Evolutionary conservation across 2,329 filamentous ascomycete genomes (phyloP), one percentile per base, ranked within the genome.

Genomic region (Hypocreales sp.): DNA sequence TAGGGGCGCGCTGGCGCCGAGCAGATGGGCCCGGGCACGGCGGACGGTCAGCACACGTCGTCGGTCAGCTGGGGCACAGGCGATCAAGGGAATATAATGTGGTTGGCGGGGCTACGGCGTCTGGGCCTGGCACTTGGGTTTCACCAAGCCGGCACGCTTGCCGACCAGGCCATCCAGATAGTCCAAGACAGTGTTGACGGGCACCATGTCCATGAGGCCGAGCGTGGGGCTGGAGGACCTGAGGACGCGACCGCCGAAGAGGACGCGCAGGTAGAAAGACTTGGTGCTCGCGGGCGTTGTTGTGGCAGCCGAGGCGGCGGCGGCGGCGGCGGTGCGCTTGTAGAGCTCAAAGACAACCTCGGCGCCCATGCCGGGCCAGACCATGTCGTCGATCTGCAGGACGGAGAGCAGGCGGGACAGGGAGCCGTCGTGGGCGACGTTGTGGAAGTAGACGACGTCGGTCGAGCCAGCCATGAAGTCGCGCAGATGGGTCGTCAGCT

Each of bases 331-430:
- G 22, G 47, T 45, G 39, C 56, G 60, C 39, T 50, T 56, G 41
- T 73, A 84, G 17, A 86, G 44, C 54, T 87, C 80, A 44, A 86
- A 83, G 0, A 84, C 67, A 1, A 87, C 60, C 51, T 87, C 80
- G 8, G 70, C 61, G 0, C 80, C 80, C 79, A 87, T 84, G 0
- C 80, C 80, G 0, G 80, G 80, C 80, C 80, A 87, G 1, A 83
- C 72, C 79, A 87, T 87, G 28, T 60, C 48, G 14, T 82, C 73
- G 2, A 79, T 42, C 51, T 87, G 80, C 42, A 90, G 45, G 11
- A 86, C 63, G 3, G 69, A 69, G 14, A 90, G 55, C 6, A 87
- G 41, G 3, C 71, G 55, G 8, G 75, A 72, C 6, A 86, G 44
- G 4, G 70, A 76, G 3, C 81, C 82, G 40, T 90, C 82, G 40